Evolutionary conservation across 1,284 basidiomycete genomes (phyloP), one percentile per base, ranked within the genome.

Genomic region (Cutaneotrichosporon cavernicola): DNA sequence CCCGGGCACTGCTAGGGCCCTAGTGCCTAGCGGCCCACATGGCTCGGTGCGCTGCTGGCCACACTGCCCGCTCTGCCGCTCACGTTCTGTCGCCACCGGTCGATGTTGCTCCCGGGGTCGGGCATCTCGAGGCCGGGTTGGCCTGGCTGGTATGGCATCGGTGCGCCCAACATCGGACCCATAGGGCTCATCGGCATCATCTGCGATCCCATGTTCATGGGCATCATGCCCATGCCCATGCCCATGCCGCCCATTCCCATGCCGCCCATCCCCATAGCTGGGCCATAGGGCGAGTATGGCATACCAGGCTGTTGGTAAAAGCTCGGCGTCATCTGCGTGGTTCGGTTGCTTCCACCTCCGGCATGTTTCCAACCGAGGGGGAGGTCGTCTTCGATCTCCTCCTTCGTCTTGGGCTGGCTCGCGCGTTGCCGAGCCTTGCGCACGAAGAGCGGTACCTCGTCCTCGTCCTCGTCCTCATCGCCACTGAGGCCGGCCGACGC

Each of bases 301-400:
- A 8, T n/a, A 8, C 32, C n/a, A 14, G 56, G 56, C 13, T 31
- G 22, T 40, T 49, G 56, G 56, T 65, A 62, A 40, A 58, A 63
- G 36, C 55, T 57, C 13, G 56, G 49, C 50, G 36, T 30, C 13
- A n/a, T 22, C 47, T 40, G 57, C 16, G 31, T 40, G 52, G 36
- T 56, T 38, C 59, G 62, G 57, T 43, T 18, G 13, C 22, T 36
- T 10, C 21, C 36, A 5, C 6, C 21, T 18, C 68, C 69, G 8
- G 72, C 72, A 56, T 75, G 72, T 63, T 76, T 75, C 68, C 71
- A 76, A 1, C 70, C 76, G 2, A 78, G 66, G 2, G 76, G 76
- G 9, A 78, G 64, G 65, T 78, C 75, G 68, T 78, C 76, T 55
- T 76, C 76, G 11, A 72, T 71, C 51, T 72, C 71, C 52, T 70